phyloP scores from a whole-genome alignment of 2,329 filamentous ascomycete species.

The Aspergillus sp. region DNA sequence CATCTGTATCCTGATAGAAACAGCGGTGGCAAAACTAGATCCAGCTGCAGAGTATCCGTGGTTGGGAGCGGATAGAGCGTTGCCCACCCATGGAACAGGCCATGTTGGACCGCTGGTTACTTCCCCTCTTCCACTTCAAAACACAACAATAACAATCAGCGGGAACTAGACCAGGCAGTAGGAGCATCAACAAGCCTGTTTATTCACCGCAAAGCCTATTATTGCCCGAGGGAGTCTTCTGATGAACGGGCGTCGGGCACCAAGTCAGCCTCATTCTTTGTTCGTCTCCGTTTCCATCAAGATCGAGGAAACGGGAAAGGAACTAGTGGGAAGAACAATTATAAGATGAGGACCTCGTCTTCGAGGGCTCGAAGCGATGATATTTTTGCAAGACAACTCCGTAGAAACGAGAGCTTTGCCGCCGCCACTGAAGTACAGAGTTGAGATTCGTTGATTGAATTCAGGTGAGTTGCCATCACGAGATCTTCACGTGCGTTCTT shows the following conservation, averaged over 20 bases:
- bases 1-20: not conserved
- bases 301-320: not conserved
- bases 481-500: constrained; percentile 15
- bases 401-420: not conserved
- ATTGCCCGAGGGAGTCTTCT: not conserved
- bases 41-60: not conserved
- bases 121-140: not conserved
- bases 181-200: not conserved
- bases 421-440: not conserved
- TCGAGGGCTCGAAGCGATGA: not conserved
- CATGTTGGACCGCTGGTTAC: not conserved
- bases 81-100: not conserved
- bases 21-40: not conserved
- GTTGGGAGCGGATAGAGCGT: not conserved
- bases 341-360: not conserved
- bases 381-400: not conserved
- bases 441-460: not conserved
- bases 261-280: constrained; percentile 4
- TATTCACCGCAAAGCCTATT: not conserved
- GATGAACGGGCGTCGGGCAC: constrained; percentile 3
- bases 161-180: not conserved
- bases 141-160: not conserved
- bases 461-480: constrained; percentile 7
- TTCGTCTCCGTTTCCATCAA: not conserved
- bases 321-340: not conserved